Evolutionary conservation across 1,284 basidiomycete species (phyloP), one percentile per base, ranked within the genome.

Genomic region (Chalciporus sp.): DNA sequence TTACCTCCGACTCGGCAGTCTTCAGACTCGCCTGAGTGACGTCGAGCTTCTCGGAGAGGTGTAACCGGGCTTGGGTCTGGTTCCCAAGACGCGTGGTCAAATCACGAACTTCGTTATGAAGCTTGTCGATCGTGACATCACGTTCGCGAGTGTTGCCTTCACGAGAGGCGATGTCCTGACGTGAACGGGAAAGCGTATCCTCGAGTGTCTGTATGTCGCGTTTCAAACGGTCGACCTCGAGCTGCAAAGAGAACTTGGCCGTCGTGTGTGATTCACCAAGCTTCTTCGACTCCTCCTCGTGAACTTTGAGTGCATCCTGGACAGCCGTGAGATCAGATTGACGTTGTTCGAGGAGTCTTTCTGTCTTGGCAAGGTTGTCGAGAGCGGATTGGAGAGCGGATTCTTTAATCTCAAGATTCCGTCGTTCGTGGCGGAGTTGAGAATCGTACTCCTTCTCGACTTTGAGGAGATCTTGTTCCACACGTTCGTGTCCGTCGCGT

Each of bases 211-310:
- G 84, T 20, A 97, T 68, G 68, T 98, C 96, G 29, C 95, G 83
- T 67, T 90, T 89, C 46, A 96, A 76, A 2, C 94, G 78, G 62
- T 98, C 95, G 4, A 94, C 81, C 72, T 98, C 95, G 26, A 98
- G 82, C 70, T 97, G 92, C 39, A 98, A 75, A 0, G 92, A 92
- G 76, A 94, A 93, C 52, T 86, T 81, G 45, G 94, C 90, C 10
- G 87, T 89, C 1, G 89, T 89, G 62, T 90, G 88, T 28, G 86
- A 80, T 69, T 90, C 85, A 41, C 88, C 88, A 5, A 67, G 66
- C 56, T 86, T 83, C 73, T 86, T 86, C 51, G 84, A 84, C 67
- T 70, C 69, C 28, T 69, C 74, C 61, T 92, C 90, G 49, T 86
- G 67, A 0, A 75, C 72, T 58, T 86, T 83, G 26, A 97, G 75